Base-by-base conservation (phyloP, 495 filamentous ascomycete species). In the Aspergillus taichungensis region DNA sequence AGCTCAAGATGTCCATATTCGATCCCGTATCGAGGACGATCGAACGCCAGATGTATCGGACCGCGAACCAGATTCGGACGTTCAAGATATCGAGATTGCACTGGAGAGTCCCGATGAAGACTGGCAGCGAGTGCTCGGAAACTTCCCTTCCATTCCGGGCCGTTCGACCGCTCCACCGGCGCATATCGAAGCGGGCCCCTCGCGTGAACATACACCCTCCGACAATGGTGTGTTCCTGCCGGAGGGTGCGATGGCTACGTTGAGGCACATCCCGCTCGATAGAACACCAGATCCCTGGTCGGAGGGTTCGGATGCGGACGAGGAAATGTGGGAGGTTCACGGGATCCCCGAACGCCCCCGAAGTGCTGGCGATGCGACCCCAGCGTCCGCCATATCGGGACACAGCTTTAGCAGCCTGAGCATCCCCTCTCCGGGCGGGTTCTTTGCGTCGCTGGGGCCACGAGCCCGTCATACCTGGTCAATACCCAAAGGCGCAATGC, bases 371-470 rank as follows among this genome's bases (percentile, higher is more conserved):
- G 64, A 63, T 14, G 55, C 59, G 5, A 72, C 72, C 0, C 73
- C 74, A 3, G 63, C 60, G 5, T 76, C 74, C 0, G 70, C 64
- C 7, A 43, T 68, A 30, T 77, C 74, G 6, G 59, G 60, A 2
- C 74, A 75, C 54, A 77, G 77, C 43, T 73, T 90, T 45, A 83
- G 80, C 47, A 71, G 74, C 61, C 68, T 95, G 44, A 80, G 87
- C 41, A 88, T 96, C 39, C 89, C 89, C 3, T 94, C 89, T 1
- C 89, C 89, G 0, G 85, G 87, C 24, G 87, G 85, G 0, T 95
- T 96, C 71, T 96, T 96, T 61, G 83, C 87, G 13, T 87, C 85
- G 0, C 73, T 96, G 12, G 83, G 76, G 11, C 71, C 77, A 1
- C 74, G 79, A 39, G 78, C 81, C 29, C 76, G 88, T 42, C 79